phyloP scores from a whole-genome alignment of 805 yeast genomes.

The Barnettozyma salicaria region DNA sequence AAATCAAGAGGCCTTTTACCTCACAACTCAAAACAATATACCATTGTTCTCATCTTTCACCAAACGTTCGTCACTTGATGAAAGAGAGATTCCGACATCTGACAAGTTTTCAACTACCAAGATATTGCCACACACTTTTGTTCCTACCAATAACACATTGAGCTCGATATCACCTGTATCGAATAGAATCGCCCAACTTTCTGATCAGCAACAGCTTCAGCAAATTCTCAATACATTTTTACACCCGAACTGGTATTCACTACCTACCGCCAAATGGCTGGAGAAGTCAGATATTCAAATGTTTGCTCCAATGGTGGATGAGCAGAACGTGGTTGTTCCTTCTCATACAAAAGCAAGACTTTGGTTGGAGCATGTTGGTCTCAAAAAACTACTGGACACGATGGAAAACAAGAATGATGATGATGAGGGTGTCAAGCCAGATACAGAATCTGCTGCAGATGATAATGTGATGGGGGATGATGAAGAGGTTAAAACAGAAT shows the following conservation, averaged over 20 bases:
- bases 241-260: constrained; percentile 59
- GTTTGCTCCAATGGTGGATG: constrained; percentile 65
- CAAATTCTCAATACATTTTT: constrained; percentile 48
- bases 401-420: constrained; percentile 5
- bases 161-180: constrained; percentile 26
- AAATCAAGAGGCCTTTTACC: constrained; percentile 60
- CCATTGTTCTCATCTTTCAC: constrained; percentile 77
- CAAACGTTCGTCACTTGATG: constrained; percentile 67
- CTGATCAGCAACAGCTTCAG: constrained; percentile 31
- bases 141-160: constrained; percentile 24
- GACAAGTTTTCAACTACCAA: constrained; percentile 62
- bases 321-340: constrained; percentile 47
- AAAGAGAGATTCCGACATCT: constrained; percentile 61
- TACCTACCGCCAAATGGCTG: constrained; percentile 65
- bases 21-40: constrained; percentile 54
- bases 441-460: constrained; percentile 6
- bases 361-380: constrained; percentile 52
- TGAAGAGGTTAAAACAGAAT: constrained; percentile 10
- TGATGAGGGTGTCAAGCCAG: constrained; percentile 7
- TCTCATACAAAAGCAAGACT: constrained; percentile 44
- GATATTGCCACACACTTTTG: constrained; percentile 48
- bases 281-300: constrained; percentile 41
- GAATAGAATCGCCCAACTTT: constrained; percentile 16
- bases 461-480: constrained; percentile 4
- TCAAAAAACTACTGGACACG: constrained; percentile 29